Percentiles rank a stretch among this genome's conserved stretches.
Conservation (phyloP, 2,329 filamentous ascomycete genomes). For the Drechslerella dactyloides region DNA sequence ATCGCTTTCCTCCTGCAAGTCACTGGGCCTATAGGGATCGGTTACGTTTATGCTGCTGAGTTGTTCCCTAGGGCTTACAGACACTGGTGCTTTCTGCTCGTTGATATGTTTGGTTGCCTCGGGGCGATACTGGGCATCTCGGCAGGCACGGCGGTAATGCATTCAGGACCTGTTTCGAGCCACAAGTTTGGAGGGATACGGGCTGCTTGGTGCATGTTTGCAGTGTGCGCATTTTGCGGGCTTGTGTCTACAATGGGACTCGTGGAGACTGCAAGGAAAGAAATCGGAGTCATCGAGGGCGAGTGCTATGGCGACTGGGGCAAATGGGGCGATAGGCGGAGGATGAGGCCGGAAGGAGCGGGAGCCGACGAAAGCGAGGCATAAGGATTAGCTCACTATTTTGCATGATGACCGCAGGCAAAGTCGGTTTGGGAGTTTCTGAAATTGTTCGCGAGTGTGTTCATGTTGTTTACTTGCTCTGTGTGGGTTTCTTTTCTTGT, state of each 20-base stretch:
- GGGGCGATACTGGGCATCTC: slow-evolving; percentile 24
- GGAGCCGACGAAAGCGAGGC: not conserved
- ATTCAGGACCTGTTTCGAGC: not conserved
- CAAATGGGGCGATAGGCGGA: slow-evolving; percentile 37
- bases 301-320: slow-evolving; percentile 48
- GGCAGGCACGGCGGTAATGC: slow-evolving; percentile 3
- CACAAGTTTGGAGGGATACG: not conserved
- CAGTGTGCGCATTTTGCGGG: slow-evolving; percentile 3
- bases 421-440: too few relatives aligned
- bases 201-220: slow-evolving; percentile 4
- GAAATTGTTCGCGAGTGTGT: too few relatives aligned
- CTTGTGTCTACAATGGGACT: slow-evolving; percentile 22
- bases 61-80: slow-evolving; percentile 26
- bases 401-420: not conserved
- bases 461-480: not conserved
- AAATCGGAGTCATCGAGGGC: slow-evolving; percentile 36
- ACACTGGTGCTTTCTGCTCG: slow-evolving; percentile 30
- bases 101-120: slow-evolving; percentile 17
- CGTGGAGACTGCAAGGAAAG: slow-evolving; percentile 42
- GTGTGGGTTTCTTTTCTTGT: slow-evolving; percentile 4
- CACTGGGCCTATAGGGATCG: slow-evolving; percentile 27
- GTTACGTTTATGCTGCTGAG: slow-evolving; percentile 26
- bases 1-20: slow-evolving; percentile 6
- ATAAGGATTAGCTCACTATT: not conserved
- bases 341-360: slow-evolving; percentile 23